Evolutionary conservation across 2,329 filamentous ascomycete species (phyloP).

Genomic region (Periglandula ipomoeae): DNA sequence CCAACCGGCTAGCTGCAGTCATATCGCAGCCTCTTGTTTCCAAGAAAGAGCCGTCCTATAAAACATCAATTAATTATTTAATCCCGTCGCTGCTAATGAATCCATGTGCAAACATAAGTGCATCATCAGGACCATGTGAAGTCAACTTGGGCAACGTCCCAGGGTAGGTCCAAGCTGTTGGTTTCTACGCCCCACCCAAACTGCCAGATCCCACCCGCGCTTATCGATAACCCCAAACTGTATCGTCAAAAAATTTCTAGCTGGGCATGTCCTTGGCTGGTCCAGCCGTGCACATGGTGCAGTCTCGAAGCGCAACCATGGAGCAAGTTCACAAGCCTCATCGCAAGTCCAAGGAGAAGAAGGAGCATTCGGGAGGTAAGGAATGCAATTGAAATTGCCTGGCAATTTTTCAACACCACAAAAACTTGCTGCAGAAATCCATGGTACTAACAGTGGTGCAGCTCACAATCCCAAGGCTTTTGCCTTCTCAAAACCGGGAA

Average conservation of each 20-base stretch:
- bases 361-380: constrained; percentile 51
- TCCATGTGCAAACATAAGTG: too few species aligned
- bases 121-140: too few species aligned
- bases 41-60: too few species aligned
- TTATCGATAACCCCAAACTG: constrained; percentile 6
- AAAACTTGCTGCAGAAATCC: too few species aligned
- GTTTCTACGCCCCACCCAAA: background rate
- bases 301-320: constrained; percentile 38
- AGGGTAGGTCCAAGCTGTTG: background rate
- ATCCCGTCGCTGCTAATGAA: too few species aligned
- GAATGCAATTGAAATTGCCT: background rate
- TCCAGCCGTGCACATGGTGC: constrained; percentile 2
- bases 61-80: too few species aligned
- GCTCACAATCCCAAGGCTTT: constrained; percentile 87
- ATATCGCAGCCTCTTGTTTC: too few species aligned
- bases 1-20: too few species aligned
- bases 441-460: constrained; percentile 20
- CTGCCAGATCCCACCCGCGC: background rate
- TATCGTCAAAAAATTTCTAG: constrained; percentile 5
- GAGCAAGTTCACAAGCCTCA: constrained; percentile 81
- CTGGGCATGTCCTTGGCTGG: background rate
- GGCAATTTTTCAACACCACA: background rate
- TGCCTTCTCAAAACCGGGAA: constrained; percentile 72
- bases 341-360: constrained; percentile 82
- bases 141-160: too few species aligned